Evolutionary conservation across 495 filamentous ascomycete species (phyloP), one percentile per base, ranked within the genome.

Genomic region (Xylaria scruposa): DNA sequence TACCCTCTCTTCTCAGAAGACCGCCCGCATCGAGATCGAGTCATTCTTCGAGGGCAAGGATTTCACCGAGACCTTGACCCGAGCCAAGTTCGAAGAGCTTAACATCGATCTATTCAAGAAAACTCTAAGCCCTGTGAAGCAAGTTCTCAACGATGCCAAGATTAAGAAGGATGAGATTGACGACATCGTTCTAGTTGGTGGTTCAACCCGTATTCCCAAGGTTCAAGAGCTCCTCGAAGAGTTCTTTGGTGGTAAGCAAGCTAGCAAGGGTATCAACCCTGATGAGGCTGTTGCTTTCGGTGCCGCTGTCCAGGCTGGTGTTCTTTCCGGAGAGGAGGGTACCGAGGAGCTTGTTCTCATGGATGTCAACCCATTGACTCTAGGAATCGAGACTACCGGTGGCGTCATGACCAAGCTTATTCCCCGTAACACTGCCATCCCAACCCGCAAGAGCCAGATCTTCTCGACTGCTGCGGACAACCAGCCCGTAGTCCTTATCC

Each of bases 341-440:
- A 92, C 93, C 66, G 86, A 84, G 29, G 89, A 89, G 13, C 81
- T 97, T 70, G 93, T 97, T 83, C 93, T 98, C 78, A 94, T 97
- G 93, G 95, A 98, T 78, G 95, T 98, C 83, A 97, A 97, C 89
- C 95, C 95, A 72, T 88, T 98, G 76, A 97, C 95, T 77, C 92
- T 98, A 75, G 95, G 95, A 90, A 98, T 98, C 73, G 95, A 98
- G 86, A 97, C 95, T 77, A 97, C 95, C 74, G 95, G 95, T 81
- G 95, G 95, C 83, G 94, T 97, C 75, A 97, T 98, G 95, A 97
- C 95, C 81, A 96, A 95, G 86, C 88, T 98, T 75, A 97, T 98
- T 78, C 92, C 94, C 81, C 92, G 95, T 76, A 95, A 96, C 86
- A 97, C 95, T 70, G 91, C 94, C 73, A 97, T 98, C 81, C 95